phyloP scores from a whole-genome alignment of 257 asterid species.

The Solanum peruvianum region DNA sequence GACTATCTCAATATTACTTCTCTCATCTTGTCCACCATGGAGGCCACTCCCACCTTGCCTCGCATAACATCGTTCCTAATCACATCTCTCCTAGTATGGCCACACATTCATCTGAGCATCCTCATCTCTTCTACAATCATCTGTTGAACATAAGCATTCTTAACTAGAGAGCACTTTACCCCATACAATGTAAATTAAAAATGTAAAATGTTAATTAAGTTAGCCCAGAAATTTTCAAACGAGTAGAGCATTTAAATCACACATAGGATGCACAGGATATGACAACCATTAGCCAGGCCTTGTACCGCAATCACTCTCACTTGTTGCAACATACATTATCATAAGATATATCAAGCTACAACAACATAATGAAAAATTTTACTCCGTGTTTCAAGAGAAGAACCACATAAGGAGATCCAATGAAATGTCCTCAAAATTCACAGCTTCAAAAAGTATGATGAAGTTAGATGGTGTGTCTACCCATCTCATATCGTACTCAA shows the following conservation, averaged over 20 bases:
- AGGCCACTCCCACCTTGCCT: not conserved
- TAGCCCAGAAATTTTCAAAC: not conserved
- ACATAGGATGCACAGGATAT: not conserved
- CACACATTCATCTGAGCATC: not conserved
- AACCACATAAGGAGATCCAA: not conserved
- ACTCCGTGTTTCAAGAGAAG: not conserved
- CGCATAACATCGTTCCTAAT: not conserved
- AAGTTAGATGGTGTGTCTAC: not conserved
- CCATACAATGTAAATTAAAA: not conserved
- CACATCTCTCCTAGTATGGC: not conserved
- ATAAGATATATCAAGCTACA: not conserved
- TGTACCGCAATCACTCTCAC: not conserved
- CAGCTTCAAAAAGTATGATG: not conserved
- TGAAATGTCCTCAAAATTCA: not conserved
- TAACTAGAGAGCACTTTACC: not conserved
- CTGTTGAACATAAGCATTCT: not conserved
- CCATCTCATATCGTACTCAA: not conserved
- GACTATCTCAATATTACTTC: not conserved
- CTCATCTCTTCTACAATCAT: not conserved
- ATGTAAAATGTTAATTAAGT: not conserved
- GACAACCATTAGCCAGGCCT: not conserved
- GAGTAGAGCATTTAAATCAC: not conserved
- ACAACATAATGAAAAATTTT: not conserved
- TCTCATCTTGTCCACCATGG: not conserved
- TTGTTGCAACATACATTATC: not conserved